Percentiles rank a stretch among this genome's conserved stretches.
Evolutionary conservation across 2,329 filamentous ascomycete genomes (phyloP).

Genomic region (Escovopsis sp.): DNA sequence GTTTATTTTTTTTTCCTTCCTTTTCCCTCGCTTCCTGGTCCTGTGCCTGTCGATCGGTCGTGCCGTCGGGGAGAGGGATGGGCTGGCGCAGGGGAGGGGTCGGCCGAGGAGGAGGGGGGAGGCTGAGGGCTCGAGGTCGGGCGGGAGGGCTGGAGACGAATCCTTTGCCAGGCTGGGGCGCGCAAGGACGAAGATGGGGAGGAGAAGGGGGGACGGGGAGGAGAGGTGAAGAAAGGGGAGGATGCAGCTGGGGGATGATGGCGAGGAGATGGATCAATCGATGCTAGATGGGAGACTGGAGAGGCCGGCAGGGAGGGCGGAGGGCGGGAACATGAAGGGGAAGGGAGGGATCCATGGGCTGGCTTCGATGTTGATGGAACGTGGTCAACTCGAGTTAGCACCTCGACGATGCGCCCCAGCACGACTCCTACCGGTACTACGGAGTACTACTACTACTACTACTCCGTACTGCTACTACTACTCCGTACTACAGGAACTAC

Average conservation of each 20-base stretch:
- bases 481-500: neutral
- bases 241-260: slow-evolving; percentile 2
- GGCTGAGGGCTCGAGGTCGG: neutral
- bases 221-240: neutral
- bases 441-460: too few relatives aligned
- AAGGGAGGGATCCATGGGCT: slow-evolving; percentile 1
- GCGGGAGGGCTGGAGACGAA: slow-evolving; percentile 1
- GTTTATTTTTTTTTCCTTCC: neutral
- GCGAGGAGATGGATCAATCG: neutral
- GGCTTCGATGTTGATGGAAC: too few relatives aligned
- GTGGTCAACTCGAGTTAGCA: too few relatives aligned
- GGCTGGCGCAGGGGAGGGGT: slow-evolving; percentile 1
- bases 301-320: neutral
- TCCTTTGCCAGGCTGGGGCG: neutral
- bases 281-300: neutral
- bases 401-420: too few relatives aligned
- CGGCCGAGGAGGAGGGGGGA: neutral
- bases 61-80: too few relatives aligned
- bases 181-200: too few relatives aligned
- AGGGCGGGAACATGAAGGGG: slow-evolving; percentile 2
- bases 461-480: too few relatives aligned
- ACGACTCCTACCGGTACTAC: too few relatives aligned
- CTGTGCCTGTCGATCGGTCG: too few relatives aligned
- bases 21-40: too few relatives aligned
- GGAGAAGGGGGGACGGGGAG: neutral